Percentiles rank a stretch among this genome's conserved stretches.
phyloP scores from a whole-genome alignment of 306 rosid genomes.

The Spatholobus suberectus region DNA sequence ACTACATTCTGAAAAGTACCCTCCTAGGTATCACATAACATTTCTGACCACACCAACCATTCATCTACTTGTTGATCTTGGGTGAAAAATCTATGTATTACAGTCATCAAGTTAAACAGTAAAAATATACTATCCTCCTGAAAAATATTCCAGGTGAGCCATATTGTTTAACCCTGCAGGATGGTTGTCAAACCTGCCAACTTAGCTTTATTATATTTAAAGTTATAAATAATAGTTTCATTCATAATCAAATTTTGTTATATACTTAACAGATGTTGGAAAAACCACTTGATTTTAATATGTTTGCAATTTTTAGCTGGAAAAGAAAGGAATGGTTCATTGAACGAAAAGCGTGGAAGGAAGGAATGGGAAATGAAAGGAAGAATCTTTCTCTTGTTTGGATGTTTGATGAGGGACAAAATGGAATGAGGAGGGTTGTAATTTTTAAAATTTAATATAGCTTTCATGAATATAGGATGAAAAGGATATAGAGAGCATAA shows the following conservation, averaged over 20 bases:
- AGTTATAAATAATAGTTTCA: neutral
- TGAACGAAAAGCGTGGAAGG: slow-evolving; percentile 2
- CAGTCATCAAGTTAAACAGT: neutral
- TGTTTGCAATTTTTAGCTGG: slow-evolving; percentile 3
- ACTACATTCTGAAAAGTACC: neutral
- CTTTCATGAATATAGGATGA: slow-evolving; percentile 1
- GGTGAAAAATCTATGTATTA: neutral
- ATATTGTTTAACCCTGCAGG: neutral
- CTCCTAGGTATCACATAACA: neutral
- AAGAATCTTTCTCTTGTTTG: neutral
- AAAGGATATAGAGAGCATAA: neutral
- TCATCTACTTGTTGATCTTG: slow-evolving; percentile 10
- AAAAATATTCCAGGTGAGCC: neutral
- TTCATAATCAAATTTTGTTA: slow-evolving; percentile 3
- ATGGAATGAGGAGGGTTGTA: neutral
- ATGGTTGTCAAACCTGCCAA: neutral
- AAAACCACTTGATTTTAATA: neutral
- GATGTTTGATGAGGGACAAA: neutral
- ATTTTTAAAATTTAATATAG: neutral
- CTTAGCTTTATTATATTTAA: neutral
- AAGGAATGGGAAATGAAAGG: slow-evolving; percentile 12
- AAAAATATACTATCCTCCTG: neutral
- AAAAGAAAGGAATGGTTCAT: slow-evolving; percentile 23
- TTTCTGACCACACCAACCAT: neutral
- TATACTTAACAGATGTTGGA: slow-evolving; percentile 3